Evolutionary conservation across 306 rosid genomes (phyloP), one percentile per base, ranked within the genome.

Genomic region (Prunus fruticosa): DNA sequence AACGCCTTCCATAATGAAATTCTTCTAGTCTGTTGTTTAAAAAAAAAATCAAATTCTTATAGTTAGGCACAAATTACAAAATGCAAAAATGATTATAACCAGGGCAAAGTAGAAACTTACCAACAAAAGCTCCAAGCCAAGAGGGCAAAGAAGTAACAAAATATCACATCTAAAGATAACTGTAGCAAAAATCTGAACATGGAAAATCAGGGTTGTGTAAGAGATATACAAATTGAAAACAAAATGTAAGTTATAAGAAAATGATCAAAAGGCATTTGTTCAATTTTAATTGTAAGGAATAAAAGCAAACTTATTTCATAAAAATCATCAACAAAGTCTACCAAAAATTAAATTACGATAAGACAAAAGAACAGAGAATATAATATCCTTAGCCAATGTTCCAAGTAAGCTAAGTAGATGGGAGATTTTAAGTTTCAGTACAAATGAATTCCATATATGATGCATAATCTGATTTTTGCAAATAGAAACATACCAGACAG

Each of bases 181-280:
- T 7, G 98, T 90, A 76, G 98, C 92, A 78, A 90, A 94, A 77
- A 94, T 86, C 98, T 94, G 95, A 84, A 53, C 60, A 87, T 71
- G 75, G 73, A 54, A 82, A 69, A 60, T 54, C 57, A 75, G 19
- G 58, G 67, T 51, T 41, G 58, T 9, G 53, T 74, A 10, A 80
- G 58, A 30, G 20, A 68, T 32, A 60, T 11, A 75, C 54, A 60
- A 38, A 32, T 27, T 18, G 22, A 73, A 77, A 67, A 23, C 9
- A 15, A 50, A 18, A 28, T 25, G 8, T 25, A 25, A 16, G 45
- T 38, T 41, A 30, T 10, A 49, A 6, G 62, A 52, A 71, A 71
- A 15, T 52, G 19, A 54, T 15, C 38, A 23, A 46, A 47, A 50
- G 28, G 49, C 3, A 27, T 28, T 3, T 30, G 20, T 20, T 19